A percentile compares a stretch with the other conserved stretches of the same genome.
Conservation (phyloP, 176 grass and related monocot genomes). For the Triticum urartu region DNA sequence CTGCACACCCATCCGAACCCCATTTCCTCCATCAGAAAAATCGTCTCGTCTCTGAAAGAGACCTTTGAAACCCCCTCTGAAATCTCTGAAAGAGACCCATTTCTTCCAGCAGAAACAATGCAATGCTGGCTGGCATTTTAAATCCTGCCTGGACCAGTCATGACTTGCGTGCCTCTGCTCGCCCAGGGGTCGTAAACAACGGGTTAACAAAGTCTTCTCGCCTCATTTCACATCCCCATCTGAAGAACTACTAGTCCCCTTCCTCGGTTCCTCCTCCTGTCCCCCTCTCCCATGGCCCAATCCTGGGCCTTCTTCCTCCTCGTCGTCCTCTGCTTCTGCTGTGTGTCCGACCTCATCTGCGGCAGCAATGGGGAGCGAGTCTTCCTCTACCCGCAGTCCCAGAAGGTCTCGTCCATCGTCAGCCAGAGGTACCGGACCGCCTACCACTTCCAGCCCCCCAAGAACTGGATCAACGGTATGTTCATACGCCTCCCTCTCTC, state of each 20-base stretch:
- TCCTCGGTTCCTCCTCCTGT: conserved; percentile 11
- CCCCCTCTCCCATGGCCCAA: not conserved
- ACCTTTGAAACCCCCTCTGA: not conserved
- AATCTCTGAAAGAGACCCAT: not conserved
- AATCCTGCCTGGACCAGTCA: not conserved
- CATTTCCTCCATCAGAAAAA: not conserved
- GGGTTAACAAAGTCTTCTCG: conserved; percentile 6
- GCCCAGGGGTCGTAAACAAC: not conserved
- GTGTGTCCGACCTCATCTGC: not conserved
- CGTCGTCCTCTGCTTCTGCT: conserved; percentile 18
- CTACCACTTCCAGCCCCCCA: conserved; percentile 75
- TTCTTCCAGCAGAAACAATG: not conserved
- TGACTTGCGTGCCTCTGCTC: not conserved
- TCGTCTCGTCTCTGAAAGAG: not conserved
- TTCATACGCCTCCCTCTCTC: not conserved
- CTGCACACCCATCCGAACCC: not conserved
- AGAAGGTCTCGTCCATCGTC: conserved; percentile 61
- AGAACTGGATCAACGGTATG: conserved; percentile 84
- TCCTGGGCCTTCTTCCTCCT: conserved; percentile 35
- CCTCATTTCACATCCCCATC: not conserved
- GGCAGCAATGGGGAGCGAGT: conserved; percentile 47
- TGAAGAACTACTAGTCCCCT: not conserved
- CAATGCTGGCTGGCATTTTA: not conserved
- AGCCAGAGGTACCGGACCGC: conserved; percentile 59
- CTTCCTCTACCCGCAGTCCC: conserved; percentile 54